Percentiles rank a stretch among this genome's conserved stretches.
These are phyloP conservation scores for Paramarasmius palmivorus DNA, from an alignment of 1,284 basidiomycete species.

Conservation along the genomic window DNA sequence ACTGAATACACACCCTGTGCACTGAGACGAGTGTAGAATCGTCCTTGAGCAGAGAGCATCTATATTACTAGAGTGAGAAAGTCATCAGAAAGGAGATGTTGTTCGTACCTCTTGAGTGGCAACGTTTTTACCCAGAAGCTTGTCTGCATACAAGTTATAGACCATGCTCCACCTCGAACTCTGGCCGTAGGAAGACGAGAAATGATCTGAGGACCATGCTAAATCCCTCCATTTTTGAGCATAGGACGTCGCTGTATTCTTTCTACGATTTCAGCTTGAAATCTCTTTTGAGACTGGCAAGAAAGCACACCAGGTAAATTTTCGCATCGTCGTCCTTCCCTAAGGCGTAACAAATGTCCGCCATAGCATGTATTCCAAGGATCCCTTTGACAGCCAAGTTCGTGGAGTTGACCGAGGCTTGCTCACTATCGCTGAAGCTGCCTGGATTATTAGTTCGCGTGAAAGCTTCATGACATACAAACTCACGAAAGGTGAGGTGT, in stretches of 20 bases:
- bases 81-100: neutral
- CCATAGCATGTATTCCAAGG: conserved; percentile 22
- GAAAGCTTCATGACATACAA: neutral
- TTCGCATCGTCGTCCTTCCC: conserved; percentile 15
- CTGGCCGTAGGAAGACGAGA: conserved; percentile 25
- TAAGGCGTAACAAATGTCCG: conserved; percentile 17
- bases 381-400: conserved; percentile 24
- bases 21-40: conserved; percentile 22
- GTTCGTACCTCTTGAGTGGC: conserved; percentile 26
- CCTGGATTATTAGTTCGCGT: neutral
- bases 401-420: conserved; percentile 13
- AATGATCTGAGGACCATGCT: conserved; percentile 21
- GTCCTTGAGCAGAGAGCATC: conserved; percentile 20
- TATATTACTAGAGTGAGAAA: neutral
- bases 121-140: conserved; percentile 30
- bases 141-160: conserved; percentile 51
- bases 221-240: conserved; percentile 24
- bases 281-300: neutral
- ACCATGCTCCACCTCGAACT: conserved; percentile 33
- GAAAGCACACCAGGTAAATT: conserved; percentile 17
- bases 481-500: conserved; percentile 14
- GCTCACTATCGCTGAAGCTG: conserved; percentile 12
- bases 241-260: conserved; percentile 23
- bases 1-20: conserved; percentile 13
- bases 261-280: conserved; percentile 3